A percentile compares a stretch with the other conserved stretches of the same genome.
phyloP scores from a whole-genome alignment of 306 rosid species.

The Gastrolobium bilobum region DNA sequence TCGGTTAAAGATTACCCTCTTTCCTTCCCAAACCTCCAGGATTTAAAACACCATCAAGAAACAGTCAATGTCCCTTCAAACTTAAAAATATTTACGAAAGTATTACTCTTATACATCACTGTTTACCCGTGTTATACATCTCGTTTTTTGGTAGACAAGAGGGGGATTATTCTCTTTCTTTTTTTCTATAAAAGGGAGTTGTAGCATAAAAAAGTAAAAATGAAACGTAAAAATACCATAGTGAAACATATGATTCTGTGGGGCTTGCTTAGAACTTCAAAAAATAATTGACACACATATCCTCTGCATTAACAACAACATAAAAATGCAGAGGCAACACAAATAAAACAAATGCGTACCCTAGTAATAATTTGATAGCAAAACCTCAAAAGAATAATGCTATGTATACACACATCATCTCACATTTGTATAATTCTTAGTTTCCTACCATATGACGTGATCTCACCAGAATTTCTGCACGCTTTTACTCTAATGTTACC shows the following conservation, averaged over 20 bases:
- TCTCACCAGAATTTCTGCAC: not conserved
- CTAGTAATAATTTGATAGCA: not conserved
- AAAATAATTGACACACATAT: not conserved
- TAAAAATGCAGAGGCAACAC: not conserved
- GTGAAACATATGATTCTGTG: not conserved
- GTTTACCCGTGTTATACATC: too few species aligned
- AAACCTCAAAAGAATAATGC: not conserved
- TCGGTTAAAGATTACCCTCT: not conserved
- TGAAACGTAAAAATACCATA: not conserved
- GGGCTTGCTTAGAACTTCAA: not conserved
- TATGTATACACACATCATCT: not conserved
- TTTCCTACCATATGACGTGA: not conserved
- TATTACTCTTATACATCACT: too few species aligned
- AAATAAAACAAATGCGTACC: not conserved
- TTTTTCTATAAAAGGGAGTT: too few species aligned
- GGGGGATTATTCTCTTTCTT: too few species aligned
- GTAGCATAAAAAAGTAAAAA: too few species aligned
- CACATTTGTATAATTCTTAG: not conserved
- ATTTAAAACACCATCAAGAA: constrained; percentile 12
- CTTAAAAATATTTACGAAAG: too few species aligned
- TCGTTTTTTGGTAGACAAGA: too few species aligned
- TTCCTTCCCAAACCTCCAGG: not conserved
- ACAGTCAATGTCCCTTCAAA: not conserved
- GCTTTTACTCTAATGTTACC: too few species aligned
- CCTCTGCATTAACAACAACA: not conserved